Evolutionary conservation across 371 early-diverging fungal genomes (phyloP).

Genomic region (Chytridium lagenaria): DNA sequence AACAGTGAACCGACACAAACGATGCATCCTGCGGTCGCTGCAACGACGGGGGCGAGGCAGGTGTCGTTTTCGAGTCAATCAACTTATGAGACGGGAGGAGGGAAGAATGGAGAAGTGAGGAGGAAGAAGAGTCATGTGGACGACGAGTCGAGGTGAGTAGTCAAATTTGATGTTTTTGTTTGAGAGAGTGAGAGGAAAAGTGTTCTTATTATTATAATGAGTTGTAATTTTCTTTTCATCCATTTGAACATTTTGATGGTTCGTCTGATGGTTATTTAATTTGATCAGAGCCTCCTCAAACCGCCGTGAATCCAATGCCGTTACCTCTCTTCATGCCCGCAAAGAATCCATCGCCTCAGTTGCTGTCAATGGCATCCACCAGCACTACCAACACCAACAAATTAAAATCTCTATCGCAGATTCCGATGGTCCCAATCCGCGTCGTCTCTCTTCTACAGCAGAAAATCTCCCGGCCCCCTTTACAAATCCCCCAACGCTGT

Average conservation of each 20-base stretch:
- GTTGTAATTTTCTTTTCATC: too few species aligned
- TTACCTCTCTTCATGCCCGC: background rate
- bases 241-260: too few species aligned
- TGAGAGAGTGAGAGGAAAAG: too few species aligned
- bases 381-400: conserved; percentile 3
- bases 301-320: background rate
- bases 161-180: too few species aligned
- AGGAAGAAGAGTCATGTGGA: background rate
- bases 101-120: background rate
- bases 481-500: background rate
- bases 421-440: background rate
- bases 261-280: too few species aligned
- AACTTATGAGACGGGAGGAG: background rate
- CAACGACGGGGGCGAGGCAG: background rate
- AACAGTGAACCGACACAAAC: too few species aligned
- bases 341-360: conserved; percentile 22
- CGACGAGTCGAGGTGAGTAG: background rate
- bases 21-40: background rate
- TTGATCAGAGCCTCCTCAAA: too few species aligned
- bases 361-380: conserved; percentile 14
- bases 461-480: background rate
- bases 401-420: conserved; percentile 15
- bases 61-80: background rate
- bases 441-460: background rate
- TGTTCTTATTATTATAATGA: too few species aligned